Conservation (phyloP, 2,329 filamentous ascomycete genomes). For the Fusarium illudens region DNA sequence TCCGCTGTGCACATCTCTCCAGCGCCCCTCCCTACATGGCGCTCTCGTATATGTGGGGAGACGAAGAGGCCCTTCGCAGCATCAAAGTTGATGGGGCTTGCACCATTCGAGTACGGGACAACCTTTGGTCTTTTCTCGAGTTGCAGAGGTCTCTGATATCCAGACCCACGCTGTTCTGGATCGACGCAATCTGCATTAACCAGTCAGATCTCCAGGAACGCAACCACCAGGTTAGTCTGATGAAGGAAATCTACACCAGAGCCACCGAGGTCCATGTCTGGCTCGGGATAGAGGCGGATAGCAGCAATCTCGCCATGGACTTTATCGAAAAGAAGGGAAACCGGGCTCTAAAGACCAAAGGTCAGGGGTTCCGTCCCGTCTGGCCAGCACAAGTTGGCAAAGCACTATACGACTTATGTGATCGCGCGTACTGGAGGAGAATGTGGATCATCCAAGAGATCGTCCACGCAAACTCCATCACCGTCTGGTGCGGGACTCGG, state of each 20-base stretch:
- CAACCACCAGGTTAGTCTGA: not conserved
- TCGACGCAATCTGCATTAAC: not conserved
- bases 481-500: not conserved
- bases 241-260: not conserved
- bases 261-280: not conserved
- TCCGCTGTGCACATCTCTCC: not conserved
- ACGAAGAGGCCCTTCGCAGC: not conserved
- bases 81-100: not conserved
- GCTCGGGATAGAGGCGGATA: not conserved
- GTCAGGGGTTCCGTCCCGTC: not conserved
- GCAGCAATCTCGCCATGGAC: not conserved
- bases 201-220: not conserved
- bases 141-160: not conserved
- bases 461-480: not conserved
- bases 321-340: not conserved
- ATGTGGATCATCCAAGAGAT: not conserved
- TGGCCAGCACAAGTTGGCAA: slow-evolving; percentile 3
- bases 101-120: not conserved
- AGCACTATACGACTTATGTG: not conserved
- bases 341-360: not conserved
- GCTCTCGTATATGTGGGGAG: not conserved
- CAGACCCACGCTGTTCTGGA: not conserved
- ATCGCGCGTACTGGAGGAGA: not conserved
- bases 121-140: not conserved
- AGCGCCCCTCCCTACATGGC: not conserved